phyloP scores from a whole-genome alignment of 2,329 filamentous ascomycete genomes.

The Ophiosphaerella korrae region DNA sequence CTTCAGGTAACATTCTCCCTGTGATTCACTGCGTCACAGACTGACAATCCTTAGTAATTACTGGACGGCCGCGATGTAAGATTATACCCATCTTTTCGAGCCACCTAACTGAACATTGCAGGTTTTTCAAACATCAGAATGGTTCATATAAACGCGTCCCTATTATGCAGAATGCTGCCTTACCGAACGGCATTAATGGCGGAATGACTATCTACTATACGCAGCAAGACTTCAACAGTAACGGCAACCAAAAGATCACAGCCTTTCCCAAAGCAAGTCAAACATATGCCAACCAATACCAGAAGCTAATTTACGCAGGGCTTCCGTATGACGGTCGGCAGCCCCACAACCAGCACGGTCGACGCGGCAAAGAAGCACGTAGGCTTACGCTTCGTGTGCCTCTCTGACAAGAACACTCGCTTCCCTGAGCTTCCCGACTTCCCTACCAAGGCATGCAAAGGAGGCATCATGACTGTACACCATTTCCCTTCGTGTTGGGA shows the following conservation, averaged over 20 bases:
- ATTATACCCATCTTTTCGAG: no score
- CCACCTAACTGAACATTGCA: no score
- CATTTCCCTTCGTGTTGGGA: constrained; percentile 63
- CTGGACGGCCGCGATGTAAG: constrained; percentile 23
- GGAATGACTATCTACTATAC: constrained; percentile 42
- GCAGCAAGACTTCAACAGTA: constrained; percentile 45
- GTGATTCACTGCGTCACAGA: background rate
- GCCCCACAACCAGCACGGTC: constrained; percentile 34
- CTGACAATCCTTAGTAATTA: constrained; percentile 16
- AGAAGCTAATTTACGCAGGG: constrained; percentile 20
- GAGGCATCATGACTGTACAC: constrained; percentile 35
- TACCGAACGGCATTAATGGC: constrained; percentile 33
- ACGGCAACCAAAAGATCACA: constrained; percentile 36
- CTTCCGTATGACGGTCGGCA: constrained; percentile 41
- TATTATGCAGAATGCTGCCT: constrained; percentile 32
- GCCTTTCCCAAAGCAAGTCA: constrained; percentile 24
- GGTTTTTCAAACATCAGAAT: constrained; percentile 36
- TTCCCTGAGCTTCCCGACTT: constrained; percentile 34
- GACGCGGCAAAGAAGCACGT: constrained; percentile 22
- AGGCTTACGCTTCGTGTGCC: constrained; percentile 35
- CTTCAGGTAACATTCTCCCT: constrained; percentile 10
- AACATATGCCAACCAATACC: background rate
- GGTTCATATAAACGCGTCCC: constrained; percentile 36
- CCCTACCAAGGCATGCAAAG: constrained; percentile 30
- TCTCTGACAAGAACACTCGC: constrained; percentile 35